Percentiles rank a stretch among this genome's conserved stretches.
These are phyloP conservation scores for Avena eriantha DNA, from an alignment of 176 grass and related monocot genomes.

Conservation along the genomic window DNA sequence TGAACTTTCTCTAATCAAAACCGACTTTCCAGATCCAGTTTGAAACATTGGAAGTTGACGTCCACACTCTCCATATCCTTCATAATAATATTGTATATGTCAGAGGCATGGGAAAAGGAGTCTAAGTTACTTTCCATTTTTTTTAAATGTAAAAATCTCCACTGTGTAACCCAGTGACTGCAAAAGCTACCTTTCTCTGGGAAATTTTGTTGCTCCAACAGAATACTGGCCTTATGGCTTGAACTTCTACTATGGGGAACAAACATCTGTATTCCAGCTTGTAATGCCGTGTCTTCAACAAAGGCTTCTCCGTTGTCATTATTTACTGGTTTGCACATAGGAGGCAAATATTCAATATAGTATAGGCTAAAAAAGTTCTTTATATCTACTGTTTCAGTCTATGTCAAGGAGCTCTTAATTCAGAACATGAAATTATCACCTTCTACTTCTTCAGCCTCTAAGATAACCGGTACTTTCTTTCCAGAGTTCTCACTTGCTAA, in stretches of 20 bases:
- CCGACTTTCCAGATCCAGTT: slow-evolving; percentile 72
- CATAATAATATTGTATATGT: slow-evolving; percentile 25
- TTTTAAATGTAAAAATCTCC: slow-evolving; percentile 1
- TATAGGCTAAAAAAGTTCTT: slow-evolving; percentile 36
- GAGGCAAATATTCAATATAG: slow-evolving; percentile 32
- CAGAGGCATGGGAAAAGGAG: slow-evolving; percentile 8
- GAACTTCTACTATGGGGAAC: slow-evolving; percentile 37
- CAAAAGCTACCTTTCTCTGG: slow-evolving; percentile 39
- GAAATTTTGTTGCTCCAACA: slow-evolving; percentile 48
- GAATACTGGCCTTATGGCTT: slow-evolving; percentile 36
- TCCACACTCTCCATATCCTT: slow-evolving; percentile 39
- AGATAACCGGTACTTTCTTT: slow-evolving; percentile 45
- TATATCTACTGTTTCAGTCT: slow-evolving; percentile 14
- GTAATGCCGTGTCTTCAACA: slow-evolving; percentile 31
- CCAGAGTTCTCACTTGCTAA: slow-evolving; percentile 49
- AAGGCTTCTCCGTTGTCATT: background rate
- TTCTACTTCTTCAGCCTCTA: slow-evolving; percentile 47
- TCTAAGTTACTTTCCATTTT: background rate
- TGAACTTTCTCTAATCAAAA: slow-evolving; percentile 57
- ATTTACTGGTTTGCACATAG: slow-evolving; percentile 42
- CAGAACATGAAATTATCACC: slow-evolving; percentile 45
- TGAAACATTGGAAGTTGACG: slow-evolving; percentile 58
- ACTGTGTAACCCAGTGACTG: slow-evolving; percentile 12
- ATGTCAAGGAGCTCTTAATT: slow-evolving; percentile 42
- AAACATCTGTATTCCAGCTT: slow-evolving; percentile 32